Evolutionary conservation across 176 grass and related monocot species (phyloP).

Genomic region (Ananas comosus): DNA sequence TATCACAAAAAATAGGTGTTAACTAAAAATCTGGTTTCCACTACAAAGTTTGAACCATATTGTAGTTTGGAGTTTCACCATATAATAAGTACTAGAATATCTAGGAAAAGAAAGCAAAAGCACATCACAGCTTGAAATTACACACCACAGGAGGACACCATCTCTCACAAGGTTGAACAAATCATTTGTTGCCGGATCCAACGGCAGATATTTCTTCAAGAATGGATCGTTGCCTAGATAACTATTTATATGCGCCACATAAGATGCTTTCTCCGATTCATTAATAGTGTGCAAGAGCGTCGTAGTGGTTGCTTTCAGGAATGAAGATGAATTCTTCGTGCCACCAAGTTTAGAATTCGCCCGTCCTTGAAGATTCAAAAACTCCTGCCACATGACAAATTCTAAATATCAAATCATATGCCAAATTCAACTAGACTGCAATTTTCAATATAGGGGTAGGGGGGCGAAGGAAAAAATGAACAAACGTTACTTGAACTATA

Average conservation of each 20-base stretch:
- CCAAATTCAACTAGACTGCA: not conserved
- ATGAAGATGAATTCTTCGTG: constrained; percentile 63
- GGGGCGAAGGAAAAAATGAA: no score
- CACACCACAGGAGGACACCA: constrained; percentile 91
- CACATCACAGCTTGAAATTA: not conserved
- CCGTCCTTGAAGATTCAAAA: constrained; percentile 65
- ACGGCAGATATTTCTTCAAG: constrained; percentile 85
- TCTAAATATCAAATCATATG: not conserved
- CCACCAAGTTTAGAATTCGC: constrained; percentile 35
- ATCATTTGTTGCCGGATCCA: constrained; percentile 69
- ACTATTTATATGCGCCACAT: constrained; percentile 90
- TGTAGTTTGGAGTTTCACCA: no score
- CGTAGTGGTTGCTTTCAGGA: constrained; percentile 76
- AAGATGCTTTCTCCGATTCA: constrained; percentile 82
- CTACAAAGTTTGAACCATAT: no score
- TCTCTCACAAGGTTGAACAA: constrained; percentile 76
- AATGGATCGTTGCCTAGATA: constrained; percentile 77
- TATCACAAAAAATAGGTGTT: no score
- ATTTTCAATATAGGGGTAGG: no score
- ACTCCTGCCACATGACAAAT: constrained; percentile 40
- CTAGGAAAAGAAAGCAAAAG: not conserved
- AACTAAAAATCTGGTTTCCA: no score
- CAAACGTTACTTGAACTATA: no score
- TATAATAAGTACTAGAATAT: no score
- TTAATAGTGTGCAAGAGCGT: constrained; percentile 91